These are phyloP conservation scores for Cryptococcus sp. DNA, from an alignment of 1,284 basidiomycete genomes.

Conservation along the genomic window DNA sequence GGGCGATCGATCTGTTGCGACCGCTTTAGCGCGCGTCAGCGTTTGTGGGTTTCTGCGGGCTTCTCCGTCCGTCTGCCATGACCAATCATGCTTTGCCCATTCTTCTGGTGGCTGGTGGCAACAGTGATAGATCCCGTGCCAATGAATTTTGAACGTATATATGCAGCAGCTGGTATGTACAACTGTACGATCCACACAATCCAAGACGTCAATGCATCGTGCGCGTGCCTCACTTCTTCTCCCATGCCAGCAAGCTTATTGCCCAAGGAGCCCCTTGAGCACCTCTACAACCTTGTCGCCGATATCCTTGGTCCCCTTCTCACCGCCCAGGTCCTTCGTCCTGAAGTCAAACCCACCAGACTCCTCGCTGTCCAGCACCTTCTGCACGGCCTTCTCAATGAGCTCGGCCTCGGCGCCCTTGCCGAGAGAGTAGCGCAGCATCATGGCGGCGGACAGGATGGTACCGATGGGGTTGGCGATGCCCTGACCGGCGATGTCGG, in stretches of 20 bases:
- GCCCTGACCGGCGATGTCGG: constrained; percentile 91
- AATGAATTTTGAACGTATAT: too few relatives aligned
- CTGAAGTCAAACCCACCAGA: constrained; percentile 74
- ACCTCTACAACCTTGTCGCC: constrained; percentile 80
- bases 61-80: background rate
- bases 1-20: too few relatives aligned
- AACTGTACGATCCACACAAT: too few relatives aligned
- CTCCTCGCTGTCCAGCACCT: constrained; percentile 72
- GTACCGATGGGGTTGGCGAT: constrained; percentile 98
- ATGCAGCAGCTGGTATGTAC: too few relatives aligned
- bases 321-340: constrained; percentile 85
- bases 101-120: background rate
- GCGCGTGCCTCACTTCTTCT: too few relatives aligned
- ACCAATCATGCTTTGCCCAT: background rate
- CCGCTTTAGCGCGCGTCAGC: background rate
- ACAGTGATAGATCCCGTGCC: too few relatives aligned
- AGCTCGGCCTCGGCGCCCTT: constrained; percentile 75
- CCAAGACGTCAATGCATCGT: too few relatives aligned
- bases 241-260: too few relatives aligned
- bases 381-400: constrained; percentile 84
- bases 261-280: constrained; percentile 60
- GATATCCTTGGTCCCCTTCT: constrained; percentile 68
- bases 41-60: too few relatives aligned
- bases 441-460: constrained; percentile 92
- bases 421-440: constrained; percentile 90